A percentile compares a stretch with the other conserved stretches of the same genome.
These are phyloP conservation scores for Ulota crispa DNA, from an alignment of 225 moss, liverwort and hornwort genomes.

Conservation along the genomic window DNA sequence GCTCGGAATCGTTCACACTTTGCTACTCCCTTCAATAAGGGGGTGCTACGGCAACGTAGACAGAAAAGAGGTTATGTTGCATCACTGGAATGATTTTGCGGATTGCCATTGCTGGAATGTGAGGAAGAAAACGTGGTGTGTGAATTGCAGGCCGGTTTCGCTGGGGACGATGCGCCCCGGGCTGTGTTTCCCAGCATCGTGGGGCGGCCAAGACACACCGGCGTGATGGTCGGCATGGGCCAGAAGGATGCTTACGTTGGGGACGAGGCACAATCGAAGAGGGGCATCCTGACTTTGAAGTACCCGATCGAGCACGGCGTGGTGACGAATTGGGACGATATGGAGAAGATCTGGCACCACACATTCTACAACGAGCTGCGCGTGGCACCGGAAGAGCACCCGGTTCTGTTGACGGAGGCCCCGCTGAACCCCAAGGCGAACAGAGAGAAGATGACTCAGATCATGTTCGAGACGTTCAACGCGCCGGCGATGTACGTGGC, in stretches of 20 bases:
- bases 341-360: slow-evolving; percentile 82
- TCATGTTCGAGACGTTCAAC: slow-evolving; percentile 79
- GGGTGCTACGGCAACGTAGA: no score
- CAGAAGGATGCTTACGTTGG: slow-evolving; percentile 70
- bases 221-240: slow-evolving; percentile 78
- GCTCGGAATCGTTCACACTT: no score
- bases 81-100: no score
- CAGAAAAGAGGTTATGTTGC: no score
- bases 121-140: not conserved
- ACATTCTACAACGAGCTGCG: slow-evolving; percentile 70
- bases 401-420: slow-evolving; percentile 66
- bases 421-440: slow-evolving; percentile 78
- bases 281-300: slow-evolving; percentile 69
- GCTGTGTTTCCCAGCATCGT: slow-evolving; percentile 97
- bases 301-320: slow-evolving; percentile 78
- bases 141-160: slow-evolving; percentile 75
- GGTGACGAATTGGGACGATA: slow-evolving; percentile 79
- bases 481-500: slow-evolving; percentile 79
- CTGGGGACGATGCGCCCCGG: slow-evolving; percentile 91
- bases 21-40: no score
- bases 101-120: no score
- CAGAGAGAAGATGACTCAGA: slow-evolving; percentile 83
- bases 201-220: slow-evolving; percentile 71
- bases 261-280: slow-evolving; percentile 74
- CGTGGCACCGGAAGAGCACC: slow-evolving; percentile 73